Evolutionary conservation across 2,329 filamentous ascomycete genomes (phyloP), one percentile per base, ranked within the genome.

Genomic region (Exophiala alcalophila): DNA sequence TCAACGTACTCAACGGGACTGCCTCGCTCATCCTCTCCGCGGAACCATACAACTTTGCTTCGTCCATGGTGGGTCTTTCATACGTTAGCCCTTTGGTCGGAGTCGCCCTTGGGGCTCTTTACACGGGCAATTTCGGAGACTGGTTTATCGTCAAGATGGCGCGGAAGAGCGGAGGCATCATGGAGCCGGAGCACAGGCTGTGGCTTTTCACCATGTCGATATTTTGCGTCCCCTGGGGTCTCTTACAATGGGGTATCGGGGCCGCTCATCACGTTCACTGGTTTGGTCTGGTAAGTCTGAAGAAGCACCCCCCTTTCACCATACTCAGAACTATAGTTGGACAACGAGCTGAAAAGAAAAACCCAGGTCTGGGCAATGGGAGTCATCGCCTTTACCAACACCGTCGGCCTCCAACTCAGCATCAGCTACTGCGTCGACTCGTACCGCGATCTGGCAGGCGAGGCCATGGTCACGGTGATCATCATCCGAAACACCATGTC

Each of bases 231-330:
- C 69, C 71, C 0, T 64, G 60, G 6, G 66, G 65, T 0, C 58
- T 74, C 4, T 64, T 75, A 25, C 57, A 74, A 1, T 76, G 72
- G 71, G 73, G 74, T 20, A 66, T 76, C 0, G 73, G 73, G 4
- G 70, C 73, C 2, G 69, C 68, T 29, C 64, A 71, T 24, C 49
- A 63, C 4, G 53, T 75, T n/a, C 72, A 74, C 30, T 72, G 69
- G 68, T 65, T 74, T 30, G 73, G 71, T 1, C 57, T 71, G 4
- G 59, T 52, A 4, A 56, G 57, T 2, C 44, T 53, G 9, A 40
- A 35, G 9, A 54, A 53, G 16, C 20, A 25, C 7, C 21, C 23
- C 7, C 38, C 38, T 18, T 27, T 47, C 15, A 26, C 41, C 20
- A 44, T 47, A 19, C 20, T 47, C 16, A 50, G n/a, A n/a, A n/a